These are phyloP conservation scores for Clonostachys rosea DNA, from an alignment of 2,329 filamentous ascomycete species.

Conservation along the genomic window DNA sequence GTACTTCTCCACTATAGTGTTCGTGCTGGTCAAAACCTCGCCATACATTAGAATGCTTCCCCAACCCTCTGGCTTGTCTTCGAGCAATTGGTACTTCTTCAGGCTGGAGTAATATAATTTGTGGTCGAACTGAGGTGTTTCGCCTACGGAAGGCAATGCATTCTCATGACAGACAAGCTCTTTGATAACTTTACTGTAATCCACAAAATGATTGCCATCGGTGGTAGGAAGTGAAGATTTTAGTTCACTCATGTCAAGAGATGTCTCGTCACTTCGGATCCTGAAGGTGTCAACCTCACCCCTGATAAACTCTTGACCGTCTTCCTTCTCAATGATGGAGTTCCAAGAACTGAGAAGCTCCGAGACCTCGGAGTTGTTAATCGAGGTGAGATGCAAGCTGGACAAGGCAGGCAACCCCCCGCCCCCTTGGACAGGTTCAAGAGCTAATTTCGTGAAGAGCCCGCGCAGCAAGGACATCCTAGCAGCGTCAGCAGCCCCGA, in stretches of 20 bases:
- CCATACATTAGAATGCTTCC: slow-evolving; percentile 79
- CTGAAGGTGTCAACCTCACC: slow-evolving; percentile 81
- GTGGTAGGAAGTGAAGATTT: slow-evolving; percentile 38
- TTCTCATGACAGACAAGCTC: slow-evolving; percentile 68
- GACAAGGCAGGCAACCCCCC: slow-evolving; percentile 71
- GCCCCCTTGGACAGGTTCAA: slow-evolving; percentile 61
- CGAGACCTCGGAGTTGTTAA: slow-evolving; percentile 58
- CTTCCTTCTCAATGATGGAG: slow-evolving; percentile 62
- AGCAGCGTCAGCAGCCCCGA: slow-evolving; percentile 65
- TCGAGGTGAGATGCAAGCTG: slow-evolving; percentile 73
- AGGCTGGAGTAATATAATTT: slow-evolving; percentile 72
- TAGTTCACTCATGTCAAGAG: slow-evolving; percentile 53
- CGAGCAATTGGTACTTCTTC: slow-evolving; percentile 53
- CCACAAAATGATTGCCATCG: slow-evolving; percentile 56
- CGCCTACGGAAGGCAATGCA: slow-evolving; percentile 60
- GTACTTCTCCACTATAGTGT: slow-evolving; percentile 85
- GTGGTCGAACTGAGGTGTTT: slow-evolving; percentile 86
- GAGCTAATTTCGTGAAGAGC: slow-evolving; percentile 73
- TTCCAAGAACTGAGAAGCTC: slow-evolving; percentile 63
- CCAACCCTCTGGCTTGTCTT: slow-evolving; percentile 52
- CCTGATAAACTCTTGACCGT: slow-evolving; percentile 67
- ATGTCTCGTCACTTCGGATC: slow-evolving; percentile 61
- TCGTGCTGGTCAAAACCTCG: slow-evolving; percentile 90
- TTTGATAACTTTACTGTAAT: slow-evolving; percentile 73
- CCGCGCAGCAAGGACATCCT: slow-evolving; percentile 74